These are phyloP conservation scores for Zygosaccharomyces pseudorouxii DNA, from an alignment of 805 yeast genomes.

Conservation along the genomic window DNA sequence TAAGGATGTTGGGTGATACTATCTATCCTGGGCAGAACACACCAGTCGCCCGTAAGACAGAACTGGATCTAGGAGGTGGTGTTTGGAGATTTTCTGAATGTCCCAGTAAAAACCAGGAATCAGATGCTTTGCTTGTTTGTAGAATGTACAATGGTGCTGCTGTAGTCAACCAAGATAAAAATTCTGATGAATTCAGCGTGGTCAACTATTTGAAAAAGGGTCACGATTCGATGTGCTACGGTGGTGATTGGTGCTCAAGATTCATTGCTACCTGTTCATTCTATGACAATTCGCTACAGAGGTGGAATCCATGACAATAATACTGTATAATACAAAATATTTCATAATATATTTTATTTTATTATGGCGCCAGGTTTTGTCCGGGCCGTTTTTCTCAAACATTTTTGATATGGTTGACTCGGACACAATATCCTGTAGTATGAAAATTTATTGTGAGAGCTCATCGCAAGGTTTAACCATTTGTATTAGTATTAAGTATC, in stretches of 20 bases:
- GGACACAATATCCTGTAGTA: background rate
- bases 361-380: conserved; percentile 3
- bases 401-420: conserved; percentile 2
- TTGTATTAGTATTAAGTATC: background rate
- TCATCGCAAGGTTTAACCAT: conserved; percentile 10
- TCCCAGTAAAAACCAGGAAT: conserved; percentile 24
- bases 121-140: conserved; percentile 61
- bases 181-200: conserved; percentile 34
- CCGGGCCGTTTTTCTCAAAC: conserved; percentile 1
- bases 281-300: conserved; percentile 77
- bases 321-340: background rate
- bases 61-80: conserved; percentile 75
- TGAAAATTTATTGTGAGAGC: conserved; percentile 6
- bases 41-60: conserved; percentile 43
- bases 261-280: conserved; percentile 82
- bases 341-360: background rate
- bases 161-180: conserved; percentile 41
- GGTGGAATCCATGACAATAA: conserved; percentile 47
- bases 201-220: conserved; percentile 47
- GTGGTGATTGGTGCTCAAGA: conserved; percentile 76
- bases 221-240: conserved; percentile 92
- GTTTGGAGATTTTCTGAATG: conserved; percentile 87
- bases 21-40: conserved; percentile 44
- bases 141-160: conserved; percentile 97
- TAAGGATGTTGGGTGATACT: conserved; percentile 48